These are phyloP conservation scores for Aspergillus chevalieri DNA, from an alignment of 2,329 filamentous ascomycete species.

Conservation along the genomic window DNA sequence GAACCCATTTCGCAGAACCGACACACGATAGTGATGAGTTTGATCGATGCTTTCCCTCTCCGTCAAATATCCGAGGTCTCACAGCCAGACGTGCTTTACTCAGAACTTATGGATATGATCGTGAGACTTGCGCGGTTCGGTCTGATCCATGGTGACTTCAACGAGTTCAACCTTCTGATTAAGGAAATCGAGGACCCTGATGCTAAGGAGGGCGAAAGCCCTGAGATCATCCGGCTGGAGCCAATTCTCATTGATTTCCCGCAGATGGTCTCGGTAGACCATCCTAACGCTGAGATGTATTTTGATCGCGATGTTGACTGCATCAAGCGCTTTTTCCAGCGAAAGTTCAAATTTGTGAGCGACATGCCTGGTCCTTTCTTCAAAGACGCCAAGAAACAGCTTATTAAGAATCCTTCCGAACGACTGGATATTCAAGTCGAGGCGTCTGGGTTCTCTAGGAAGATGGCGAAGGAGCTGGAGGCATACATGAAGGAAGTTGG, in stretches of 20 bases:
- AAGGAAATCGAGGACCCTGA: conserved; percentile 57
- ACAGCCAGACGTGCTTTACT: conserved; percentile 78
- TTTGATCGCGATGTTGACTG: conserved; percentile 95
- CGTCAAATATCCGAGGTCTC: conserved; percentile 80
- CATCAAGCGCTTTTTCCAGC: conserved; percentile 87
- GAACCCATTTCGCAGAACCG: conserved; percentile 81
- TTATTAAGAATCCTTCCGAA: conserved; percentile 55
- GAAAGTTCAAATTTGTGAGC: conserved; percentile 80
- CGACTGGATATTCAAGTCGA: conserved; percentile 83
- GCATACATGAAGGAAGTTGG: conserved; percentile 74
- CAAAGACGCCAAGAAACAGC: conserved; percentile 69
- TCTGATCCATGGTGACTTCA: conserved; percentile 95
- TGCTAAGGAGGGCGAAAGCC: conserved; percentile 22
- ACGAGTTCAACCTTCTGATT: conserved; percentile 97
- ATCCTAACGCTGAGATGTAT: conserved; percentile 90
- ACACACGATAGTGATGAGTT: conserved; percentile 92
- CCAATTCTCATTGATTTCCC: conserved; percentile 96
- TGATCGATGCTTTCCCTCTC: conserved; percentile 87
- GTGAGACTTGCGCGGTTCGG: conserved; percentile 77
- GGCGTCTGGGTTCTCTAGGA: conserved; percentile 91
- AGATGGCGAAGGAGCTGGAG: conserved; percentile 92
- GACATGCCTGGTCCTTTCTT: conserved; percentile 80
- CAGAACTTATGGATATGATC: conserved; percentile 83
- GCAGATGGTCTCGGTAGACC: conserved; percentile 95
- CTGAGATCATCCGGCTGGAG: conserved; percentile 50